phyloP scores from a whole-genome alignment of 805 yeast species.

The Lipomyces sp. region DNA sequence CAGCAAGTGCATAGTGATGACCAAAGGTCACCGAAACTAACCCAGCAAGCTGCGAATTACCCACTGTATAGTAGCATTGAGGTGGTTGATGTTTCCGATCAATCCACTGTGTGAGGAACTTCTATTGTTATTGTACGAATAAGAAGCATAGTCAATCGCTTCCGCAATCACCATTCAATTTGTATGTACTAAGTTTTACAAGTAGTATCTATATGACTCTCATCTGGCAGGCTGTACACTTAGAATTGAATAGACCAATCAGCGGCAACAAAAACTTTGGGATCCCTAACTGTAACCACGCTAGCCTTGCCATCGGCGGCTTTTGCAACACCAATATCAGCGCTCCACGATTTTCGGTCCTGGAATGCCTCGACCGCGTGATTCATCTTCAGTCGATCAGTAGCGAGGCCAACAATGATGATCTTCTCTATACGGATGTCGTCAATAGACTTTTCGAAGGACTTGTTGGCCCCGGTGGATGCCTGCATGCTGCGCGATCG shows the following conservation, averaged over 20 bases:
- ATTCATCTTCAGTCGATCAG: slow-evolving; percentile 21
- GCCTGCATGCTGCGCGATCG: slow-evolving; percentile 38
- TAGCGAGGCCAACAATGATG: slow-evolving; percentile 52
- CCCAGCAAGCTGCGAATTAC: background rate
- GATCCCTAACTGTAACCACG: slow-evolving; percentile 53
- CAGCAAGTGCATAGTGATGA: background rate
- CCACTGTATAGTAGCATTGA: background rate
- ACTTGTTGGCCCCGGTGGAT: slow-evolving; percentile 17
- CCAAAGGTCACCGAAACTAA: background rate
- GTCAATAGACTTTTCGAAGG: slow-evolving; percentile 42
- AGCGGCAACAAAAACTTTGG: slow-evolving; percentile 53
- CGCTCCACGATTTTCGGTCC: slow-evolving; percentile 49
- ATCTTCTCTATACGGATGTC: slow-evolving; percentile 60
- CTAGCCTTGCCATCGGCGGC: slow-evolving; percentile 36
- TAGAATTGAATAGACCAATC: slow-evolving; percentile 55
- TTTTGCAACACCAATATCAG: slow-evolving; percentile 40
- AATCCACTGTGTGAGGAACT: background rate
- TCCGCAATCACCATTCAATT: background rate
- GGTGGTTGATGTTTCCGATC: background rate
- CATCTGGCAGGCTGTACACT: background rate
- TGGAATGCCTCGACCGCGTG: slow-evolving; percentile 47
- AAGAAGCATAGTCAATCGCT: background rate
- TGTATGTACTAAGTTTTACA: background rate
- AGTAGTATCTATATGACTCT: background rate
- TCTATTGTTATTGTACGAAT: background rate